Conservation (phyloP, 1,139 yeast species). For the Spathaspora sp. region DNA sequence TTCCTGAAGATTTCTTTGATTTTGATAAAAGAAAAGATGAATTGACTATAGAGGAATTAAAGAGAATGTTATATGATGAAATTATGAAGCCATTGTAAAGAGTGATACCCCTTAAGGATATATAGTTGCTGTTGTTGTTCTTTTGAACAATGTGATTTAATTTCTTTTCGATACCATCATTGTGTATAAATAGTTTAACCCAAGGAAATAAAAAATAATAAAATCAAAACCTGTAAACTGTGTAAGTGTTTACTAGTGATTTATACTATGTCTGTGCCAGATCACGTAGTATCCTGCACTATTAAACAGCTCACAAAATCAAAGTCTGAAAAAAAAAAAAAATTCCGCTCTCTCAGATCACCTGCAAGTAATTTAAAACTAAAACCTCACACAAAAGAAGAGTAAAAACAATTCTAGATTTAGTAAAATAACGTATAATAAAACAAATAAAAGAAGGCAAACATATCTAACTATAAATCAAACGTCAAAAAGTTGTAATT, state of each 20-base stretch:
- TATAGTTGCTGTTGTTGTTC: background rate
- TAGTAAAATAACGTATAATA: background rate
- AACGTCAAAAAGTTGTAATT: conserved; percentile 1
- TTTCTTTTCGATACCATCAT: no score
- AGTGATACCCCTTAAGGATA: background rate
- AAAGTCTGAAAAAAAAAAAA: background rate
- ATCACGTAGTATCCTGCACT: no score
- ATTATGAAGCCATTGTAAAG: conserved; percentile 38
- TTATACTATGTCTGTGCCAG: no score
- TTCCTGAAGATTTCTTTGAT: conserved; percentile 61
- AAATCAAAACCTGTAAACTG: no score
- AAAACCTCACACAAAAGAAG: background rate
- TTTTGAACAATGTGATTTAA: no score
- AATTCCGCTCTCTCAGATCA: background rate
- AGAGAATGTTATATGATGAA: conserved; percentile 57
- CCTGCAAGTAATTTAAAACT: conserved; percentile 1
- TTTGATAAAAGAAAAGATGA: conserved; percentile 58
- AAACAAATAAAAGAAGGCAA: conserved; percentile 3
- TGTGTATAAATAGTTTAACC: no score
- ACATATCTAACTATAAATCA: background rate
- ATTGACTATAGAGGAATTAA: conserved; percentile 45
- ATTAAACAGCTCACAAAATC: background rate
- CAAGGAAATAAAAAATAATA: no score
- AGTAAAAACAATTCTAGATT: background rate
- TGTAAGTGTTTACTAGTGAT: no score